Conservation (phyloP, 78 protist species). For the Pelomyxa schiedti region DNA sequence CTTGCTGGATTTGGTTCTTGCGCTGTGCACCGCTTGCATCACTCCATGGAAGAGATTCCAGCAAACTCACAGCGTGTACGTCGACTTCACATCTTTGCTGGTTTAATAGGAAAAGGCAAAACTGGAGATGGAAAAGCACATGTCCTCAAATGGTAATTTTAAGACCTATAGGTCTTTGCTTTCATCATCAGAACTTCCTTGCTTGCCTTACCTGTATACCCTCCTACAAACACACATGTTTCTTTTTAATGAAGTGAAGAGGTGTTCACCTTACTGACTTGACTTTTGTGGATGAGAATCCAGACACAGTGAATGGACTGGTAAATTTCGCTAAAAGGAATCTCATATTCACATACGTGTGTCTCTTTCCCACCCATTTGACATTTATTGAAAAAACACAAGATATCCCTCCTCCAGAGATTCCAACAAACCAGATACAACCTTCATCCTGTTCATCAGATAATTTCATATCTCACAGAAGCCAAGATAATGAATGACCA, state of each 20-base stretch:
- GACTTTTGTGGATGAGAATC: slow-evolving; percentile 69
- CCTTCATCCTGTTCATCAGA: slow-evolving; percentile 59
- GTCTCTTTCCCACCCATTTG: too few species aligned
- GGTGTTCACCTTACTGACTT: slow-evolving; percentile 66
- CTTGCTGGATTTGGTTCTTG: slow-evolving; percentile 53
- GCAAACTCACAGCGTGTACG: slow-evolving; percentile 2
- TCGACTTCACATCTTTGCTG: too few species aligned
- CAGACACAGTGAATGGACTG: slow-evolving; percentile 17
- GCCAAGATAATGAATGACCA: slow-evolving; percentile 8
- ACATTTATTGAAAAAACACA: too few species aligned
- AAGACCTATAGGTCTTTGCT: slow-evolving; percentile 42
- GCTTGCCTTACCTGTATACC: slow-evolving; percentile 54
- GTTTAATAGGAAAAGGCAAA: too few species aligned
- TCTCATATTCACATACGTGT: not conserved
- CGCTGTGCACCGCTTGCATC: slow-evolving; percentile 51
- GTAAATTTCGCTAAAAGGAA: not conserved
- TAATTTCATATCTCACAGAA: not conserved
- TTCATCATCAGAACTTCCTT: slow-evolving; percentile 9
- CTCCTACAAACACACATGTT: too few species aligned
- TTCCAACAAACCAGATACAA: slow-evolving; percentile 48
- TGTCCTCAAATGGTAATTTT: slow-evolving; percentile 38
- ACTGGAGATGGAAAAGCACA: slow-evolving; percentile 39
- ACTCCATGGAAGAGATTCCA: slow-evolving; percentile 49
- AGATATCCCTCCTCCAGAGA: slow-evolving; percentile 44
- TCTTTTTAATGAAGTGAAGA: too few species aligned